A percentile compares a stretch with the other conserved stretches of the same genome.
Conservation (phyloP, 1,284 basidiomycete species). For the Microbotryomycetes sp. region DNA sequence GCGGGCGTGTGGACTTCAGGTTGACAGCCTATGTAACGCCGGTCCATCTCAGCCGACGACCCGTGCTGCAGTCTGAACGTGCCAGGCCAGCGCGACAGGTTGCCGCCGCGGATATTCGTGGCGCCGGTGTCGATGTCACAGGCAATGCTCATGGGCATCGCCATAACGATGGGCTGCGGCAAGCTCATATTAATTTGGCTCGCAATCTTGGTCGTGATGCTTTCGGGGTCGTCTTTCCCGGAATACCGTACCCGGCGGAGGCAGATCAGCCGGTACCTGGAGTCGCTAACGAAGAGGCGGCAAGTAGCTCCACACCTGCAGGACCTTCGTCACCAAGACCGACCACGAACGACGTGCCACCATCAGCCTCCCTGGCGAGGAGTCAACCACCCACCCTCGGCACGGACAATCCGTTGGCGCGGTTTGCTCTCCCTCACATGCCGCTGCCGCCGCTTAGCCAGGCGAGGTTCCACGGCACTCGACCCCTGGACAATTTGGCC, state of each 20-base stretch:
- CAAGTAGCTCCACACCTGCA: too few species aligned
- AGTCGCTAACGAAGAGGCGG: not conserved
- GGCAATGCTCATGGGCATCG: too few species aligned
- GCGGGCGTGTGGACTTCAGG: not conserved
- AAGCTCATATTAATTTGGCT: constrained; percentile 30
- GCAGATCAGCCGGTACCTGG: not conserved
- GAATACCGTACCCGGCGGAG: constrained; percentile 22
- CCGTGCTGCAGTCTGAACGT: constrained; percentile 17
- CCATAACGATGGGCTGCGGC: constrained; percentile 6
- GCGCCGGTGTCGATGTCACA: too few species aligned
- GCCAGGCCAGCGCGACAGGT: not conserved
- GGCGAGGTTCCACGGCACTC: not conserved
- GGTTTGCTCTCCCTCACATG: constrained; percentile 17
- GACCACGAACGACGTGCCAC: not conserved
- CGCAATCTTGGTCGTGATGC: constrained; percentile 25
- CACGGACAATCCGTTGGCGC: constrained; percentile 24
- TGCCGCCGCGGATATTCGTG: too few species aligned
- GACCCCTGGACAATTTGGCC: not conserved
- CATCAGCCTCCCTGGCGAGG: not conserved
- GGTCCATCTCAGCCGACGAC: constrained; percentile 14
- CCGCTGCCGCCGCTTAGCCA: constrained; percentile 18
- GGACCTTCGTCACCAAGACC: not conserved
- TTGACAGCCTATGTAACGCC: not conserved
- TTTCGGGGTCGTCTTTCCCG: constrained; percentile 24
- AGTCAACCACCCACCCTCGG: not conserved